Percentiles rank a stretch among this genome's conserved stretches.
Conservation (phyloP, 1,284 basidiomycete species). For the Xerocomus amazonicus region DNA sequence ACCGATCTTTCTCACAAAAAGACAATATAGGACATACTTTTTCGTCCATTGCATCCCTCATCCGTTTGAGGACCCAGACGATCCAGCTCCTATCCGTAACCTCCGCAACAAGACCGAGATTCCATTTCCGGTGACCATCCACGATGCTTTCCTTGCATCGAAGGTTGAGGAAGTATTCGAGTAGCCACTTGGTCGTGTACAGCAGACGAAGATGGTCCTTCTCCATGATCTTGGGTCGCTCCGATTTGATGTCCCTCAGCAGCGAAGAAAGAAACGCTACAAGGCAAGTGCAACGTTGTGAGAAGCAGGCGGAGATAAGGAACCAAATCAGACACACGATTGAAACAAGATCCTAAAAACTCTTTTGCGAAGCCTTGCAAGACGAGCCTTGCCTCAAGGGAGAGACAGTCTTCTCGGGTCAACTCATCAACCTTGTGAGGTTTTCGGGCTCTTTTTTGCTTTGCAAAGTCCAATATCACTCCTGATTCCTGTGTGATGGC, state of each 20-base stretch:
- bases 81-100: slow-evolving; percentile 85
- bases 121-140: slow-evolving; percentile 43
- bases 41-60: slow-evolving; percentile 84
- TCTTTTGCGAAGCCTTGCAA: slow-evolving; percentile 67
- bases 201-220: slow-evolving; percentile 86
- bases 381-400: slow-evolving; percentile 63
- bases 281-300: slow-evolving; percentile 10
- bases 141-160: slow-evolving; percentile 43
- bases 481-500: slow-evolving; percentile 76
- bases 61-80: slow-evolving; percentile 83
- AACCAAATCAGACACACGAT: slow-evolving; percentile 55
- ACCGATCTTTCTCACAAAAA: slow-evolving; percentile 1
- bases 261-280: slow-evolving; percentile 79
- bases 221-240: slow-evolving; percentile 84
- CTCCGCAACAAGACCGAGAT: slow-evolving; percentile 76
- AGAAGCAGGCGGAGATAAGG: slow-evolving; percentile 10
- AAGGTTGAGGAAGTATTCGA: slow-evolving; percentile 79
- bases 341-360: slow-evolving; percentile 82
- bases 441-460: slow-evolving; percentile 62
- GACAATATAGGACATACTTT: slow-evolving; percentile 52
- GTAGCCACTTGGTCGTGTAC: slow-evolving; percentile 82
- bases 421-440: slow-evolving; percentile 72
- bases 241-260: slow-evolving; percentile 90
- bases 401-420: slow-evolving; percentile 67
- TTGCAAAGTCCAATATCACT: slow-evolving; percentile 73